Conservation (phyloP, 2,329 filamentous ascomycete genomes). For the Fusarium pseudoanthophilum region DNA sequence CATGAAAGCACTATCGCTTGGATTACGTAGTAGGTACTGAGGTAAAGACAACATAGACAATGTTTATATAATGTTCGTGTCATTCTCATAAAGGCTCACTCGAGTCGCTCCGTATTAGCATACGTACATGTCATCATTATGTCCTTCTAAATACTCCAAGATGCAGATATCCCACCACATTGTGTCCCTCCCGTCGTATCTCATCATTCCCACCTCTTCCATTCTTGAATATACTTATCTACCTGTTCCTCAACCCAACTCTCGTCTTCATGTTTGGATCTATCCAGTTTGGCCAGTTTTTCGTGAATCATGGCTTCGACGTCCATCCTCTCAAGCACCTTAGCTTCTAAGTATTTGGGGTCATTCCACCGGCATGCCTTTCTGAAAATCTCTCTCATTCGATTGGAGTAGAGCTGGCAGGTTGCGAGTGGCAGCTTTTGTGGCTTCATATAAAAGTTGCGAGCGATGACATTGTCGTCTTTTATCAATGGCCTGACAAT, state of each 20-base stretch:
- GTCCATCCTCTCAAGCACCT: constrained; percentile 67
- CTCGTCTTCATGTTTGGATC: constrained; percentile 47
- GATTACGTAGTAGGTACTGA: not conserved
- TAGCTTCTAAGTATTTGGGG: constrained; percentile 68
- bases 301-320: constrained; percentile 70
- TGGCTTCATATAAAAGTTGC: constrained; percentile 71
- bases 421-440: constrained; percentile 64
- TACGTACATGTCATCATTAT: constrained; percentile 38
- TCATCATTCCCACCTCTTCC: constrained; percentile 66
- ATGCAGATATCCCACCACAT: constrained; percentile 26
- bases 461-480: constrained; percentile 64
- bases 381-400: constrained; percentile 80
- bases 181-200: not conserved
- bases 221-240: constrained; percentile 64
- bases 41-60: not conserved
- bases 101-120: constrained; percentile 27
- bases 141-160: constrained; percentile 29
- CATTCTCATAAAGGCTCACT: constrained; percentile 34
- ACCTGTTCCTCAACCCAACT: constrained; percentile 56
- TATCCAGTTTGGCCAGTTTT: constrained; percentile 59
- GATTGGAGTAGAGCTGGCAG: constrained; percentile 83
- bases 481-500: constrained; percentile 76
- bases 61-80: constrained; percentile 15
- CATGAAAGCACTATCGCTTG: not conserved
- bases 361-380: constrained; percentile 75